Conservation (phyloP, 2,329 filamentous ascomycete genomes). For the Stachybotrys echinatus region DNA sequence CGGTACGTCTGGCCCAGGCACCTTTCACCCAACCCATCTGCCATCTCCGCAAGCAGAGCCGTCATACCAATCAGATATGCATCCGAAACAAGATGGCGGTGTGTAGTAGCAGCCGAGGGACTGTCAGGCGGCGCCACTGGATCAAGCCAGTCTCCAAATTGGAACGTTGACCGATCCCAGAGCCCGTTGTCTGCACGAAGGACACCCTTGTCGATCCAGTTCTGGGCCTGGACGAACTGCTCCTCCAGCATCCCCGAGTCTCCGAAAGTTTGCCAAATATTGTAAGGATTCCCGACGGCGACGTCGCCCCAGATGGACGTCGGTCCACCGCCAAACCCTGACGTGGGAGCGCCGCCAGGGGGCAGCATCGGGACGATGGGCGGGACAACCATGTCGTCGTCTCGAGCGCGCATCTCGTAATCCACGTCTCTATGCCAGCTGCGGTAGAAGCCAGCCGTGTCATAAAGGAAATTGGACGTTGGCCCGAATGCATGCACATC, state of each 20-base stretch:
- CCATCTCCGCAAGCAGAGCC: not conserved
- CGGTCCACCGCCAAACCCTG: no score
- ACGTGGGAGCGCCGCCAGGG: no score
- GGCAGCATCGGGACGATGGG: no score
- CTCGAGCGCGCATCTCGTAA: not conserved
- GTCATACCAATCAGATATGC: not conserved
- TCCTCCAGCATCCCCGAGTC: not conserved
- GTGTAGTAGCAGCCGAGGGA: slow-evolving; percentile 30
- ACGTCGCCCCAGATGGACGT: slow-evolving; percentile 1
- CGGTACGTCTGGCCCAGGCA: slow-evolving; percentile 22
- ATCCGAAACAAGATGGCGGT: slow-evolving; percentile 5
- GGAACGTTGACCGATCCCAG: slow-evolving; percentile 7
- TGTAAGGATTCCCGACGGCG: not conserved
- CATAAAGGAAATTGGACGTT: slow-evolving; percentile 47
- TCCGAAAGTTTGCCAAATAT: not conserved
- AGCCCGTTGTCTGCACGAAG: not conserved
- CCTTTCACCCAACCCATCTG: slow-evolving; percentile 16
- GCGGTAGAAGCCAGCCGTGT: slow-evolving; percentile 43
- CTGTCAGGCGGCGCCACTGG: slow-evolving; percentile 13
- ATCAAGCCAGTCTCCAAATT: slow-evolving; percentile 17
- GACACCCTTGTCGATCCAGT: not conserved
- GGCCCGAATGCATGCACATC: slow-evolving; percentile 44
- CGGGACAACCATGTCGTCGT: no score
- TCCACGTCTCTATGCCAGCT: slow-evolving; percentile 36
- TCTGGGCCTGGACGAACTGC: not conserved